phyloP scores from a whole-genome alignment of 352 stramenopile species.

The Globisporangium recalcitrans region DNA sequence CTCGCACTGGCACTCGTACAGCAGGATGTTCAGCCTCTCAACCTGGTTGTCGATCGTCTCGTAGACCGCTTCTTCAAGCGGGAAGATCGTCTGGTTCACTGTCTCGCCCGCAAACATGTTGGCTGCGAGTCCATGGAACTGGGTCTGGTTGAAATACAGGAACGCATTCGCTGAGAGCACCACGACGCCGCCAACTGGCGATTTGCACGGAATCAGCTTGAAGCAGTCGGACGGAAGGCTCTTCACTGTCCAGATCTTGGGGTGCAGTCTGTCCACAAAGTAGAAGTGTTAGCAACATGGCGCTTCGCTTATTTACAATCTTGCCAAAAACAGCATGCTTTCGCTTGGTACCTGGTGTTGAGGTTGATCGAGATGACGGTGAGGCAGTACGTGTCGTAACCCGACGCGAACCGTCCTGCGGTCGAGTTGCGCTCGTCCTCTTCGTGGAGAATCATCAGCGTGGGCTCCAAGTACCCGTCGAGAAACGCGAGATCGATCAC shows the following conservation, averaged over 20 bases:
- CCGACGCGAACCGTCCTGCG: conserved; percentile 54
- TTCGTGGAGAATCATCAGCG: conserved; percentile 83
- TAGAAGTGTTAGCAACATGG: background rate
- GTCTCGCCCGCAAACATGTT: conserved; percentile 74
- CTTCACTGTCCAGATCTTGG: conserved; percentile 84
- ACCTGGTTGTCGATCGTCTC: conserved; percentile 48
- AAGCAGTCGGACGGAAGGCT: conserved; percentile 81
- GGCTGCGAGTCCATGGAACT: conserved; percentile 70
- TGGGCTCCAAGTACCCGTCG: conserved; percentile 82
- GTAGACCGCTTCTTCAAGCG: conserved; percentile 56
- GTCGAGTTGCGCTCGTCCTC: conserved; percentile 76
- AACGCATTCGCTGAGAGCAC: conserved; percentile 77
- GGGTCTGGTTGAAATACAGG: conserved; percentile 87
- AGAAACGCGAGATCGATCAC: conserved; percentile 80
- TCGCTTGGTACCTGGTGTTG: conserved; percentile 54
- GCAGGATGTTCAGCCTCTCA: conserved; percentile 46
- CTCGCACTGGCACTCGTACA: conserved; percentile 66
- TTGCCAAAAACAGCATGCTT: background rate
- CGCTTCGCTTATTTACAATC: background rate
- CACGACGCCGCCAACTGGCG: conserved; percentile 66
- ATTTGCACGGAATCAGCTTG: conserved; percentile 60
- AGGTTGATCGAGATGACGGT: conserved; percentile 87
- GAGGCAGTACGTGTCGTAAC: conserved; percentile 79
- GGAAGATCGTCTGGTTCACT: conserved; percentile 67
- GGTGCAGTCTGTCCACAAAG: conserved; percentile 39